A percentile compares a stretch with the other conserved stretches of the same genome.
phyloP scores from a whole-genome alignment of 2,329 filamentous ascomycete species.

The Neobulgaria alba region DNA sequence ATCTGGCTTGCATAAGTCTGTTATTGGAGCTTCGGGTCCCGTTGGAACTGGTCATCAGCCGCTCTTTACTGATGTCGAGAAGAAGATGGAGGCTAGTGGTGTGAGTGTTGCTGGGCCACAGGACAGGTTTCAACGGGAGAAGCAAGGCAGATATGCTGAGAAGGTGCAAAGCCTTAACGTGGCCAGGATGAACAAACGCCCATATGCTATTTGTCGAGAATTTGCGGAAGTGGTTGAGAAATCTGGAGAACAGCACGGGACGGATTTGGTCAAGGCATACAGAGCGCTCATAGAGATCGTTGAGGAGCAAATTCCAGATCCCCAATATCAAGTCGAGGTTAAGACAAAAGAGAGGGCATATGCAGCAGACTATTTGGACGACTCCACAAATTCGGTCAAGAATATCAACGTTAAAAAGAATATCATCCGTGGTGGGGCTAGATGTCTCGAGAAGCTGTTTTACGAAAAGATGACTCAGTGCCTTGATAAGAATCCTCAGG shows the following conservation, averaged over 20 bases:
- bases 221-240: slow-evolving; percentile 67
- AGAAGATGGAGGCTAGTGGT: slow-evolving; percentile 42
- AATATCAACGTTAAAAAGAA: slow-evolving; percentile 64
- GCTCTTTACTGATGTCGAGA: slow-evolving; percentile 61
- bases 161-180: slow-evolving; percentile 74
- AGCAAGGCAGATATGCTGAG: slow-evolving; percentile 72
- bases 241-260: slow-evolving; percentile 61
- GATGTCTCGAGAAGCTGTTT: slow-evolving; percentile 75
- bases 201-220: slow-evolving; percentile 67
- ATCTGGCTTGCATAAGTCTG: slow-evolving; percentile 69
- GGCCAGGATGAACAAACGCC: slow-evolving; percentile 49
- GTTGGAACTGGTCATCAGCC: slow-evolving; percentile 51
- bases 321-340: slow-evolving; percentile 36
- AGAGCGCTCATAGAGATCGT: slow-evolving; percentile 72
- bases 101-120: slow-evolving; percentile 47
- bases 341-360: slow-evolving; percentile 65
- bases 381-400: slow-evolving; percentile 54
- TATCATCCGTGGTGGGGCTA: slow-evolving; percentile 72
- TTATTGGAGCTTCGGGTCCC: slow-evolving; percentile 72
- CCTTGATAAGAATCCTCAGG: slow-evolving; percentile 75
- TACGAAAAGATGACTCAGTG: slow-evolving; percentile 66
- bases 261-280: slow-evolving; percentile 75
- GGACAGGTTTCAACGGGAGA: slow-evolving; percentile 71
- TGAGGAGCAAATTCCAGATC: slow-evolving; percentile 56
- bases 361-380: slow-evolving; percentile 67